phyloP scores from a whole-genome alignment of 2,329 filamentous ascomycete genomes.

The Chrysoporthe austroafricana region DNA sequence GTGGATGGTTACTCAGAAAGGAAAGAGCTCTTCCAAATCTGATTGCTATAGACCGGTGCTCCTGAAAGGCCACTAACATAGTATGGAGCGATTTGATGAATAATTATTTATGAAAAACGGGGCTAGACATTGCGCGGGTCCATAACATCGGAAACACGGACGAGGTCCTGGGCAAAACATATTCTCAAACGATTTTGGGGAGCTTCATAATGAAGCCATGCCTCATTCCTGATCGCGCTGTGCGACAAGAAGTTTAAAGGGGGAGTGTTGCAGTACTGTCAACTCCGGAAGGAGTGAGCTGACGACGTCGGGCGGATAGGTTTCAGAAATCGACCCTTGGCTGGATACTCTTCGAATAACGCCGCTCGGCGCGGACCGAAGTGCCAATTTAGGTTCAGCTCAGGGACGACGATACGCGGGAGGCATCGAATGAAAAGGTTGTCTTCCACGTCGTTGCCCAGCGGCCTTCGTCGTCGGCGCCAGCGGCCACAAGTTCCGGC shows the following conservation, averaged over 20 bases:
- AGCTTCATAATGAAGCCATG: not conserved
- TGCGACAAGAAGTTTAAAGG: not conserved
- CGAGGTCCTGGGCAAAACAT: not conserved
- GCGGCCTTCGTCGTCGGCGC: not conserved
- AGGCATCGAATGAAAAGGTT: not conserved
- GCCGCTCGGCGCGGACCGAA: slow-evolving; percentile 12
- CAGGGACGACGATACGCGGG: not conserved
- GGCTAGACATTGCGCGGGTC: not conserved
- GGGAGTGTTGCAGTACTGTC: not conserved
- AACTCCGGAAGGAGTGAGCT: not conserved
- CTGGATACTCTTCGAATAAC: not conserved
- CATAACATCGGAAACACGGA: not conserved
- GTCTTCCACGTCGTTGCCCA: not conserved
- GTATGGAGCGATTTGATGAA: too few relatives aligned
- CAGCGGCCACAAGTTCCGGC: not conserved
- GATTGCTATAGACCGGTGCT: not conserved
- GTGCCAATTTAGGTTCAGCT: not conserved
- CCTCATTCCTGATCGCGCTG: not conserved
- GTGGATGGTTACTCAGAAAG: not conserved
- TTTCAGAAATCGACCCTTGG: not conserved
- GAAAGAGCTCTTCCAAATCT: not conserved
- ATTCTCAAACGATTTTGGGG: not conserved
- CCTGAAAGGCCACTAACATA: not conserved
- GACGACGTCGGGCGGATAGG: not conserved
- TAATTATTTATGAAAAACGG: not conserved